Base-by-base conservation (phyloP, 2,329 filamentous ascomycete species). In the Magnaporthiopsis rhizophila region DNA sequence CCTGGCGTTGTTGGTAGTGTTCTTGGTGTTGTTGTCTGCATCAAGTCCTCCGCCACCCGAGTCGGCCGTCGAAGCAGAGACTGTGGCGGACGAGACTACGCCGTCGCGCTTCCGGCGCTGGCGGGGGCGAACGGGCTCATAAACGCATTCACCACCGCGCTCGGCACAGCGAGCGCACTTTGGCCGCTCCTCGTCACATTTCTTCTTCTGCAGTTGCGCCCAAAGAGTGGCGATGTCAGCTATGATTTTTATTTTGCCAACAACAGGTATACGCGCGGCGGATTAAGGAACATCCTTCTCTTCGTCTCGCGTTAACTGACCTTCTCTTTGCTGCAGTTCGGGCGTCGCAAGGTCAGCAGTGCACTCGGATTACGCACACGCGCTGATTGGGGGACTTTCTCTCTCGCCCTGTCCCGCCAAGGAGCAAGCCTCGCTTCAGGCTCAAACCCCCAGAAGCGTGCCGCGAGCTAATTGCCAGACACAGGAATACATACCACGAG, bases 101-200 rank as follows among this genome's bases (percentile, higher is more conserved):
- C 72, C 72, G 13, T 77, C 75, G n/a, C 74, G 74, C 66, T 74
- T 76, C 67, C 72, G 76, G 38, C 77, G 71, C 68, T 79, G 77
- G 45, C 77, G 76, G 12, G 77, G 77, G 61, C 73, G 75, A 26
- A 83, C 76, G 56, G 78, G 74, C 65, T 83, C 82, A 67, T 85
- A 85, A 2, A 75, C 71, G 69, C 82, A 84, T 24, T 77, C 74
- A 61, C 81, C 74, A 64, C 75, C 75, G 59, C 77, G 76, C 71
- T 83, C 80, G 60, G 74, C 69, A 69, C 82, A 84, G 45, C 82
- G 79, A 32, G 78, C 74, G 68, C 82, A 84, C 58, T 75, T 72
- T 2, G 82, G 82, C 11, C 80, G 78, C 38, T 71, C 74, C 71
- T 84, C 81, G 69, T 84, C 80, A 69, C 82, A 84, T 73, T 84